These are phyloP conservation scores for Blastomyces gilchristii DNA, from an alignment of 2,329 filamentous ascomycete genomes.

Conservation along the genomic window DNA sequence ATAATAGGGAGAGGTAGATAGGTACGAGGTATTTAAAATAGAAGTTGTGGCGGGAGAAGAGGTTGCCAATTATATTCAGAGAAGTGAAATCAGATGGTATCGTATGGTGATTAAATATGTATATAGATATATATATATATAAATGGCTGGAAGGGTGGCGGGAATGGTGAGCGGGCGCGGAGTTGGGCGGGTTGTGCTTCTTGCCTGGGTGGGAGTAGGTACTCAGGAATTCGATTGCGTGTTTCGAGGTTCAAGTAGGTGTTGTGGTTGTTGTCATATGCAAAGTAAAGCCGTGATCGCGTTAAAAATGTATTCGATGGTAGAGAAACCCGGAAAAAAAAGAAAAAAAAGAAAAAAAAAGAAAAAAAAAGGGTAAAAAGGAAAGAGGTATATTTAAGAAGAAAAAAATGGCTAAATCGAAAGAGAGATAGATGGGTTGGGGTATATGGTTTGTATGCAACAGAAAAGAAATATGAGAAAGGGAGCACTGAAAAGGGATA, in stretches of 20 bases:
- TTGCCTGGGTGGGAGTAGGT: not conserved
- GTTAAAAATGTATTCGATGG: not conserved
- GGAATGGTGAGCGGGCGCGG: too few relatives aligned
- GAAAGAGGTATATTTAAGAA: not conserved
- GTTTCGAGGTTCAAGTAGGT: not conserved
- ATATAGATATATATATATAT: not conserved
- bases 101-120: not conserved
- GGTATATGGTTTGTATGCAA: not conserved
- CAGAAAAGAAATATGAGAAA: not conserved
- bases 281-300: not conserved
- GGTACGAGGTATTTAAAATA: not conserved
- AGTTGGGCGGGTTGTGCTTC: not conserved
- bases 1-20: not conserved
- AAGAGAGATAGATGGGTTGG: not conserved
- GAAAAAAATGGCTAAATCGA: not conserved
- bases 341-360: not conserved
- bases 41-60: not conserved
- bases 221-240: not conserved
- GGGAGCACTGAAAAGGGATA: not conserved
- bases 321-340: not conserved
- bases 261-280: not conserved
- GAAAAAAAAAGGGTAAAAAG: not conserved
- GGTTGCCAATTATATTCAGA: not conserved
- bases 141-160: not conserved
- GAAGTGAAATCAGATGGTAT: not conserved